Evolutionary conservation across 2,329 filamentous ascomycete species (phyloP), one percentile per base, ranked within the genome.

Genomic region (Chaetomium sp.): DNA sequence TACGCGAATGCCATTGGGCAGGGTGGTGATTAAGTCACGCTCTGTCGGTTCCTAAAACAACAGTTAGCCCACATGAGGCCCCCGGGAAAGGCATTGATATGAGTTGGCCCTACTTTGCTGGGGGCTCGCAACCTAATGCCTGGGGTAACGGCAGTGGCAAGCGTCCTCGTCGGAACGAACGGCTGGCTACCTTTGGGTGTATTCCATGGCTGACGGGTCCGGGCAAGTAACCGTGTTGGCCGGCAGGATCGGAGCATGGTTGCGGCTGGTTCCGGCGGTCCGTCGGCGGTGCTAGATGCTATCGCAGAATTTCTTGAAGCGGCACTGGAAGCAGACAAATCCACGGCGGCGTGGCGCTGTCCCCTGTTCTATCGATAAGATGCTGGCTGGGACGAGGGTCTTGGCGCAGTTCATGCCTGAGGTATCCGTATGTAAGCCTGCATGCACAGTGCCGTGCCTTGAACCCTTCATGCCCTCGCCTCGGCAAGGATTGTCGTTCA

Each of bases 1-100:
- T 65, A 99, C 92, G 64, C 94, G 91, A 70, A 99, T 81, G 74
- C 95, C 95, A 84, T 99, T 99, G 57, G 92, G 82, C 19, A 99
- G 86, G 1, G 89, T 93, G 8, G 93, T 96, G 73, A 98, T 89
- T 70, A 90, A 83, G 77, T 97, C 92, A 72, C 97, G 86, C 69
- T 97, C 92, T 57, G 88, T 89, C 16, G 92, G 92, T 75, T 98
- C 93, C 87, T 91, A 71, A 51, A 25, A 8, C 45, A 50, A 7
- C 16, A 4, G 63, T 75, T 65, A 72, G 72, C 62, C 60, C 23
- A 35, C 13, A 19, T 16, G 16, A 4, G 25, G 7, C 1, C 29
- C 21, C 51, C 12, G n/a, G 12, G 33, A n/a, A 10, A 23, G 19
- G 9, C 19, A 25, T 35, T 16, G 5, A 19, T 10, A 21, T 27